phyloP scores from a whole-genome alignment of 2,329 filamentous ascomycete genomes.

The Pseudonectria buxi region DNA sequence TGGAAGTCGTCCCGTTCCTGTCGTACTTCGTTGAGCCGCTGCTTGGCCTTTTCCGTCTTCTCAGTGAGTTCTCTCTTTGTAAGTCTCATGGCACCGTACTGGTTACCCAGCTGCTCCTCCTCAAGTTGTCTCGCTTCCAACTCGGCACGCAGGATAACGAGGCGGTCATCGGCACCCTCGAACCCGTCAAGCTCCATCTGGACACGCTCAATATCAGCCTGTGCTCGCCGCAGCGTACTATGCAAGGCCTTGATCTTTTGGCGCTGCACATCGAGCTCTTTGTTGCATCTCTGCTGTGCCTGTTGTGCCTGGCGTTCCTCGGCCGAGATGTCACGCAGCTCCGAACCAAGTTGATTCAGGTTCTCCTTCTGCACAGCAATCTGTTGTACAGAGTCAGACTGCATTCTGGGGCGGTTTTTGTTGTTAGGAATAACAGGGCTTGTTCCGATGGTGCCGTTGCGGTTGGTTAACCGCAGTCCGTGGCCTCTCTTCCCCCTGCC shows the following conservation, averaged over 20 bases:
- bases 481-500: slow-evolving; percentile 44
- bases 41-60: slow-evolving; percentile 35
- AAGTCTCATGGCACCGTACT: slow-evolving; percentile 47
- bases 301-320: slow-evolving; percentile 41
- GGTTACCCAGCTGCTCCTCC: slow-evolving; percentile 43
- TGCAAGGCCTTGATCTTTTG: slow-evolving; percentile 35
- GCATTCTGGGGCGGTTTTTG: slow-evolving; percentile 70
- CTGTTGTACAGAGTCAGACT: slow-evolving; percentile 65
- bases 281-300: slow-evolving; percentile 41
- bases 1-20: slow-evolving; percentile 35
- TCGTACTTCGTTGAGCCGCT: slow-evolving; percentile 25
- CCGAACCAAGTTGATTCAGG: slow-evolving; percentile 46
- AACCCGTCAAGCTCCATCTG: slow-evolving; percentile 58
- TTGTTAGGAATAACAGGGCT: too few relatives aligned
- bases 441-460: slow-evolving; percentile 34
- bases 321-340: slow-evolving; percentile 46
- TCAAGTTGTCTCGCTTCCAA: slow-evolving; percentile 49
- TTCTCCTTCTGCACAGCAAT: slow-evolving; percentile 46
- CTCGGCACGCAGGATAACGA: slow-evolving; percentile 52
- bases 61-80: slow-evolving; percentile 43
- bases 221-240: slow-evolving; percentile 49
- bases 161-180: slow-evolving; percentile 60
- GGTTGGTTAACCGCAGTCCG: slow-evolving; percentile 51
- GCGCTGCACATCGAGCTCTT: slow-evolving; percentile 39
- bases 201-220: slow-evolving; percentile 46